Evolutionary conservation across 305 asterid genomes (phyloP).

Genomic region (Fraxinus albicans): DNA sequence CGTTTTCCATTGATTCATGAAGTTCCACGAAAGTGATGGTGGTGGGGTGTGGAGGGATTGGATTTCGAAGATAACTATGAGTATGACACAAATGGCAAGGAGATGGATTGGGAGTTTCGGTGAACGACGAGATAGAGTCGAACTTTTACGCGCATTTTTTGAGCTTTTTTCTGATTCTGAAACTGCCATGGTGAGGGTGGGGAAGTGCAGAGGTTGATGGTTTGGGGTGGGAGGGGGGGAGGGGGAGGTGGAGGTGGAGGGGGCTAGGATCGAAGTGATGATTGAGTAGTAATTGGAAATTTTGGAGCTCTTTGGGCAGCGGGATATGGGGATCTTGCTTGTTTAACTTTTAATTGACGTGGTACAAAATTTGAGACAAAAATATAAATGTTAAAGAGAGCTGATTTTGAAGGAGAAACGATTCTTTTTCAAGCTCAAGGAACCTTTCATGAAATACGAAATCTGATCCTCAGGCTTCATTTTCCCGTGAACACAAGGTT

Average conservation of each 20-base stretch:
- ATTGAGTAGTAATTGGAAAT: background rate
- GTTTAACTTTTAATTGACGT: background rate
- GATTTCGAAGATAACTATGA: conserved; percentile 42
- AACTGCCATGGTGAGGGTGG: background rate
- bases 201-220: background rate
- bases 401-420: background rate
- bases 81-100: conserved; percentile 26
- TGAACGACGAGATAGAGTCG: conserved; percentile 16
- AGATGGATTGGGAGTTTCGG: conserved; percentile 36
- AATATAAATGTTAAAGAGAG: background rate
- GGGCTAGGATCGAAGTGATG: background rate
- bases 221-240: background rate
- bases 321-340: background rate
- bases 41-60: conserved; percentile 35
- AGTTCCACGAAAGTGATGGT: conserved; percentile 25
- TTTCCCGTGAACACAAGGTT: background rate
- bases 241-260: too few species aligned
- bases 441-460: background rate
- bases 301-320: background rate
- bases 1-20: conserved; percentile 28
- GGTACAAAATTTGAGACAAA: background rate
- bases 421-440: background rate
- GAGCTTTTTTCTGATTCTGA: conserved; percentile 18
- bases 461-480: background rate
- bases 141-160: conserved; percentile 16